Percentiles rank a stretch among this genome's conserved stretches.
Conservation (phyloP, 2,329 filamentous ascomycete genomes). For the Colletotrichum coccodes region DNA sequence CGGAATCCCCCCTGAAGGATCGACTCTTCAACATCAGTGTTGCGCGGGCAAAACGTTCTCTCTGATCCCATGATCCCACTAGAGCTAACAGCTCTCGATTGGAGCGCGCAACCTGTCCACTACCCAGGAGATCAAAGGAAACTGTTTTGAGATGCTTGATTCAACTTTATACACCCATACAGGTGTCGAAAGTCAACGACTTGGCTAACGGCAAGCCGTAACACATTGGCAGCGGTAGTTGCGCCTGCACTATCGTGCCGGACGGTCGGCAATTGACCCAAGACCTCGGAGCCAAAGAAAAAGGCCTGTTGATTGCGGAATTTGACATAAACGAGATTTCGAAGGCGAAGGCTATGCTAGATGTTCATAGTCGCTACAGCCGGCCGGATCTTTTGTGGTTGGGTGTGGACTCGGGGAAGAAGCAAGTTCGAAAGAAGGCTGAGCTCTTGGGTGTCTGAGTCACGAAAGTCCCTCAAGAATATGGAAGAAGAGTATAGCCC, state of each 20-base stretch:
- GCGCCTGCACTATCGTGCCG: background rate
- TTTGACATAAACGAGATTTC: background rate
- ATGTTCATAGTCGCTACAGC: background rate
- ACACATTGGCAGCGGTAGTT: background rate
- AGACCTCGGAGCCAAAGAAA: background rate
- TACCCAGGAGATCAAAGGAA: background rate
- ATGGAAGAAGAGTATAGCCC: background rate
- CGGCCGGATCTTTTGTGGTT: background rate
- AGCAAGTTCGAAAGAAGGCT: background rate
- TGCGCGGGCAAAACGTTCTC: too few relatives aligned
- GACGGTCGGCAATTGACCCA: background rate
- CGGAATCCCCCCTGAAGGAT: too few relatives aligned
- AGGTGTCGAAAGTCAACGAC: too few relatives aligned
- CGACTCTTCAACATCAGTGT: too few relatives aligned
- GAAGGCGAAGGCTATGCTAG: background rate
- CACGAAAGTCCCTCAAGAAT: background rate
- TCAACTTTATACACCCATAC: too few relatives aligned
- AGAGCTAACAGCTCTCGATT: too few relatives aligned
- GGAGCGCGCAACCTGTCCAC: too few relatives aligned
- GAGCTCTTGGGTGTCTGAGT: background rate
- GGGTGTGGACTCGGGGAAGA: background rate
- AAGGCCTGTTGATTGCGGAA: background rate
- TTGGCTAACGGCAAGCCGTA: background rate
- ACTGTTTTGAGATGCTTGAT: background rate
- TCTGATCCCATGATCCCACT: too few relatives aligned